Conservation (phyloP, 108 stramenopile genomes). For the Pseudonitzschia multiseries region DNA sequence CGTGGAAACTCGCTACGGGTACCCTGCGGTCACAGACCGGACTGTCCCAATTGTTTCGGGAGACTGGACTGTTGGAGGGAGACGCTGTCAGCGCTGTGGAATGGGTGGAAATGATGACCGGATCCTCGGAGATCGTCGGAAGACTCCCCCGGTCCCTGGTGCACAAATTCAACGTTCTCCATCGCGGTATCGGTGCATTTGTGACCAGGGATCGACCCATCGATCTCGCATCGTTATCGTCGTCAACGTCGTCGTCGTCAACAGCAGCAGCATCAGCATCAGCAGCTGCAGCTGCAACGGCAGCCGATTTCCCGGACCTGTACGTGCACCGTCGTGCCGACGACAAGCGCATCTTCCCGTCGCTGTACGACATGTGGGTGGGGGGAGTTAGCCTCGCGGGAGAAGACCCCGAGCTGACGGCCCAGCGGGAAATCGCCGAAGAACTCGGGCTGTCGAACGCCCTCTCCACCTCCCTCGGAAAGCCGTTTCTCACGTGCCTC, state of each 20-base stretch:
- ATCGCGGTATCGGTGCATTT: slow-evolving; percentile 75
- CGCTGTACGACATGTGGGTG: slow-evolving; percentile 84
- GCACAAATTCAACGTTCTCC: slow-evolving; percentile 68
- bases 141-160: slow-evolving; percentile 60
- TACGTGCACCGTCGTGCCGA: slow-evolving; percentile 70
- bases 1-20: not conserved
- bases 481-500: slow-evolving; percentile 56
- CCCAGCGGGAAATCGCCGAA: slow-evolving; percentile 73
- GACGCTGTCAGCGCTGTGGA: slow-evolving; percentile 19
- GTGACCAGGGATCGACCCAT: slow-evolving; percentile 52
- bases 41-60: not conserved
- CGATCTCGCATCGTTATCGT: not conserved
- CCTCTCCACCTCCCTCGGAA: slow-evolving; percentile 12
- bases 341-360: slow-evolving; percentile 79
- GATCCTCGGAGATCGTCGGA: slow-evolving; percentile 29
- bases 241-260: no score
- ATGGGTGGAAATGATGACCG: slow-evolving; percentile 49
- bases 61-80: not conserved
- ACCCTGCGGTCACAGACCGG: not conserved
- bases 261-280: no score
- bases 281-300: no score
- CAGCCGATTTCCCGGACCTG: slow-evolving; percentile 28
- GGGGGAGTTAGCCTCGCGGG: slow-evolving; percentile 67
- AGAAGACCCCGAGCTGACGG: slow-evolving; percentile 58
- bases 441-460: slow-evolving; percentile 64